These are phyloP conservation scores for Colletotrichum sp. DNA, from an alignment of 2,329 filamentous ascomycete genomes.

Conservation along the genomic window DNA sequence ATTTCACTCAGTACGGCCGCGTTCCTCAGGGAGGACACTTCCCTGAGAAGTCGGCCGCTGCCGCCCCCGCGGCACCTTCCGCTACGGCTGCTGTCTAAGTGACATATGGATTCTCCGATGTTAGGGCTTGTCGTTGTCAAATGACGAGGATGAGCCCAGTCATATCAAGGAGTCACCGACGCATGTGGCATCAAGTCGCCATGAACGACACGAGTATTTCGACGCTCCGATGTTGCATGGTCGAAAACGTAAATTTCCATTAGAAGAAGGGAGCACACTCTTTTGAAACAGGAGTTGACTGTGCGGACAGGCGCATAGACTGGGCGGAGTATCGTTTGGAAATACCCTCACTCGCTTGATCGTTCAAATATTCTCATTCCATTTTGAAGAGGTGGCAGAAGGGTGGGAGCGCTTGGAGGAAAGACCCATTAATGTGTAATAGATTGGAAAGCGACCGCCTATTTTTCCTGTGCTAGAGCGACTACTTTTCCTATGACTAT, in stretches of 20 bases:
- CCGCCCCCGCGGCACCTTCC: constrained; percentile 27
- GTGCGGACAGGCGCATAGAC: neutral
- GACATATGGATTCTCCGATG: too few species aligned
- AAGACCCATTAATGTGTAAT: neutral
- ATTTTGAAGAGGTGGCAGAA: neutral
- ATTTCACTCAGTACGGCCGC: constrained; percentile 61
- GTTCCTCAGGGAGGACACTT: constrained; percentile 47
- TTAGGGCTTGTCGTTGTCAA: neutral
- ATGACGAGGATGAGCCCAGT: neutral
- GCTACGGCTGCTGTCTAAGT: neutral
- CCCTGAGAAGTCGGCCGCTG: constrained; percentile 47
- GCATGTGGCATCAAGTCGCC: neutral
- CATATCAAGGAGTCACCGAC: neutral
- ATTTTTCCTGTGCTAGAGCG: too few species aligned
- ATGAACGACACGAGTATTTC: neutral
- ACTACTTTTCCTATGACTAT: too few species aligned
- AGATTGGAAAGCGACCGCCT: neutral
- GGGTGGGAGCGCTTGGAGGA: neutral
- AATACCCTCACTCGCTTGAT: constrained; percentile 8
- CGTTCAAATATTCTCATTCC: neutral
- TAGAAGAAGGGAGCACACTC: neutral
- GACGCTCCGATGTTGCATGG: neutral
- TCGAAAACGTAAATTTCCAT: neutral
- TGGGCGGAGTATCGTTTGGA: neutral
- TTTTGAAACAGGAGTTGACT: neutral